Base-by-base conservation (phyloP, 345 rosid genomes). In the Pistacia integerrima region DNA sequence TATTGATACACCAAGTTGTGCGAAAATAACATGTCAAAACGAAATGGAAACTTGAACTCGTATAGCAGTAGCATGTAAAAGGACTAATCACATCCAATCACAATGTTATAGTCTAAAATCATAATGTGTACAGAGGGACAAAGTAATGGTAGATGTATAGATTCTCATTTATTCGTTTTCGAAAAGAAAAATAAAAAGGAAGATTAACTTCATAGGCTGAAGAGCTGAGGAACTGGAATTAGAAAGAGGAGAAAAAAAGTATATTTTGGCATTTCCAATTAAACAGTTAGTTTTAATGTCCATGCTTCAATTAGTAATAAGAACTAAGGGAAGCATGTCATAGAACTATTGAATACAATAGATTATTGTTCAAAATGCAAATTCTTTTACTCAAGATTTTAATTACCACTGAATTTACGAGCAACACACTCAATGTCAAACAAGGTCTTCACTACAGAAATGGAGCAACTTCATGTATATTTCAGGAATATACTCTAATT, bases 371-470 rank as follows among this genome's bases (percentile, higher is more conserved):
- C 36, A 28, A 72, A 58, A 44, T 20, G 75, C 75, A 44, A 62
- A 17, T 12, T 22, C 17, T 28, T 0, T 13, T 6, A 30, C 68
- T 33, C 28, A n/a, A 44, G 17, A 73, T 11, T 18, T 74, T 9
- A 33, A 13, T 63, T 5, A 74, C 44, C 51, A 63, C 8, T 18
- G 12, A 22, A 13, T 33, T 33, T 54, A 52, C 12, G 62, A 52
- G 76, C 76, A 73, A 33, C 35, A 49, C 49, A 52, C 20, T 14
- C 46, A 30, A 11, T 30, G 62, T 74, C 70, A 51, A 74, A 16
- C 61, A 38, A 22, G 20, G 11, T 49, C 52, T 64, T 62, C 22
- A 33, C 14, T 16, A 20, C 33, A 41, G 46, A 41, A 28, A 35
- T 57, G 18, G 20, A 59, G 33, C 18, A 61, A 57, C 48, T 48